Evolutionary conservation across 306 rosid species (phyloP).

Genomic region (Mucuna pruriens): DNA sequence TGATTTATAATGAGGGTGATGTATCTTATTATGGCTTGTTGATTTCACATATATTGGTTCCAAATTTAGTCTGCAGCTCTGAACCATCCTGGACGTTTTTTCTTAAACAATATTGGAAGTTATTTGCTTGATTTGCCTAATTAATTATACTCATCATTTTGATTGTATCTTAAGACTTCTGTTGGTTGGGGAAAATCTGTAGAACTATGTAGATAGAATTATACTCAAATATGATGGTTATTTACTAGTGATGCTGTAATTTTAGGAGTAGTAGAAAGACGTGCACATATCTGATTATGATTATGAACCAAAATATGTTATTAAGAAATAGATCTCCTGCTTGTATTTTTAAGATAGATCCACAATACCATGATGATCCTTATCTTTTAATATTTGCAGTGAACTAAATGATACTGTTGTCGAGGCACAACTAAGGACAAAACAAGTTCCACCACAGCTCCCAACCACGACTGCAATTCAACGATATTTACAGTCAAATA

Average conservation of each 20-base stretch:
- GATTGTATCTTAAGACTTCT: neutral
- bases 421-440: constrained; percentile 53
- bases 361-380: constrained; percentile 24
- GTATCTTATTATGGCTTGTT: neutral
- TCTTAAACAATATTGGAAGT: neutral
- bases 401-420: constrained; percentile 85
- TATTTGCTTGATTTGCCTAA: constrained; percentile 21
- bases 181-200: neutral
- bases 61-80: neutral
- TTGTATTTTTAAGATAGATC: constrained; percentile 23
- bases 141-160: neutral
- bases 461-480: constrained; percentile 60
- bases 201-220: constrained; percentile 5
- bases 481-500: constrained; percentile 56
- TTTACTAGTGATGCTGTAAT: neutral
- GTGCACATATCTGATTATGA: constrained; percentile 8
- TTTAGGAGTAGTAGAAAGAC: neutral
- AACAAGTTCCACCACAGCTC: constrained; percentile 62
- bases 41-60: neutral
- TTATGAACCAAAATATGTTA: neutral
- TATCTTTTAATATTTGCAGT: constrained; percentile 52
- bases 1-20: neutral
- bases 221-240: neutral
- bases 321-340: constrained; percentile 20
- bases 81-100: neutral